Evolutionary conservation across 345 rosid genomes (phyloP).

Genomic region (Syzygium aromaticum): DNA sequence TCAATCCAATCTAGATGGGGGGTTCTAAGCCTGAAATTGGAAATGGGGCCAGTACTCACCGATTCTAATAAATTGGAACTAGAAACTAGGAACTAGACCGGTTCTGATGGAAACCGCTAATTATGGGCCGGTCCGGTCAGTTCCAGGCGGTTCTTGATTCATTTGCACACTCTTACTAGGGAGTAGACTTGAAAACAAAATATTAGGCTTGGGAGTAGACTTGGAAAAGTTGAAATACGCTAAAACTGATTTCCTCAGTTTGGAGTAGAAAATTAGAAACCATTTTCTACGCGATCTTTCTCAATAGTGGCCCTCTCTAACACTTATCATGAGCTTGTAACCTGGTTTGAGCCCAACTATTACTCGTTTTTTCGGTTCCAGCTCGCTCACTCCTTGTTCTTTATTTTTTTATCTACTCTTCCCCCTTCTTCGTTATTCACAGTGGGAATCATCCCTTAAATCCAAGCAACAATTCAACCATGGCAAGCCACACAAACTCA

Average conservation of each 20-base stretch:
- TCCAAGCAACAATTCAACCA: neutral
- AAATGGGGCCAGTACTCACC: too few relatives aligned
- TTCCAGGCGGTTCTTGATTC: too few relatives aligned
- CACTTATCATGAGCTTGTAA: neutral
- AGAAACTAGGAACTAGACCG: too few relatives aligned
- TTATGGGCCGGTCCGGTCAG: too few relatives aligned
- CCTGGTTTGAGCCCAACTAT: neutral
- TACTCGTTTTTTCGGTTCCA: neutral
- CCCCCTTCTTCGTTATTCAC: neutral
- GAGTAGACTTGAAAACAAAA: too few relatives aligned
- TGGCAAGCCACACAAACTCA: neutral
- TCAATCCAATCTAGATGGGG: too few relatives aligned
- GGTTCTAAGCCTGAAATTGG: too few relatives aligned
- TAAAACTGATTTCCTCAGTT: neutral
- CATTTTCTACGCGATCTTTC: neutral
- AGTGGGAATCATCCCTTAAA: neutral
- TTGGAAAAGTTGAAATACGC: neutral
- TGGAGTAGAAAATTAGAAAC: neutral
- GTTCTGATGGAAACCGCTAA: too few relatives aligned
- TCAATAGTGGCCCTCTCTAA: neutral
- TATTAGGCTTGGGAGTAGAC: neutral
- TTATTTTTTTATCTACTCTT: neutral
- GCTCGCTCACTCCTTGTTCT: neutral
- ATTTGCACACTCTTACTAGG: too few relatives aligned
- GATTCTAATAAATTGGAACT: too few relatives aligned